Evolutionary conservation across 2,329 filamentous ascomycete genomes (phyloP), one percentile per base, ranked within the genome.

Genomic region (Exophiala bonariae): DNA sequence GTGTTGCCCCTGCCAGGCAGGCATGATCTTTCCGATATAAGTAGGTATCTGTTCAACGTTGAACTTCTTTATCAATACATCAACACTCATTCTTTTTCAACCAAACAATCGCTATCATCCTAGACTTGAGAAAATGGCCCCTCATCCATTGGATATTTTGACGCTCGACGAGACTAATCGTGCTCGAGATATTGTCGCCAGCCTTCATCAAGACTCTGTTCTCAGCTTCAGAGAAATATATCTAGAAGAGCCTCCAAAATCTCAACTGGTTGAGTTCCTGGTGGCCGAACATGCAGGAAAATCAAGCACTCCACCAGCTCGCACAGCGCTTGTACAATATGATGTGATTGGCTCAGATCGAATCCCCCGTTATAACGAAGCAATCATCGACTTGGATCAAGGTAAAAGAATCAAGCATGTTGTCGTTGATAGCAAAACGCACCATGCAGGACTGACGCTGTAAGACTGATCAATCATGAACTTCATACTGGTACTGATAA

Each of bases 61-160:
- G n/a, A n/a, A n/a, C n/a, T n/a, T n/a, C n/a, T n/a, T n/a, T n/a
- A n/a, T n/a, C n/a, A n/a, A n/a, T n/a, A n/a, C n/a, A n/a, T n/a
- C n/a, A n/a, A n/a, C n/a, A n/a, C n/a, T n/a, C n/a, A n/a, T n/a
- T n/a, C n/a, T n/a, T n/a, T n/a, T n/a, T n/a, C n/a, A n/a, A n/a
- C n/a, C n/a, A n/a, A n/a, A 26, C 23, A 26, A 11, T 26, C 23
- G 11, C 11, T 11, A 26, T 26, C 23, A 26, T 11, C 23, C 11
- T 26, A 6, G 11, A 6, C 23, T n/a, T 14, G 8, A 22, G 20
- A 40, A 5, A 35, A 59, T 59, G 56, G 45, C 52, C 17, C 67
- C 66, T 30, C 76, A 79, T 55, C 79, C 79, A 13, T 69, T 82
- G 66, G 77, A 79, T 60, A 78, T 72, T 56, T 73, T 83, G 47